Evolutionary conservation across 1,284 basidiomycete species (phyloP), one percentile per base, ranked within the genome.

Genomic region (Trichosporon inkin): DNA sequence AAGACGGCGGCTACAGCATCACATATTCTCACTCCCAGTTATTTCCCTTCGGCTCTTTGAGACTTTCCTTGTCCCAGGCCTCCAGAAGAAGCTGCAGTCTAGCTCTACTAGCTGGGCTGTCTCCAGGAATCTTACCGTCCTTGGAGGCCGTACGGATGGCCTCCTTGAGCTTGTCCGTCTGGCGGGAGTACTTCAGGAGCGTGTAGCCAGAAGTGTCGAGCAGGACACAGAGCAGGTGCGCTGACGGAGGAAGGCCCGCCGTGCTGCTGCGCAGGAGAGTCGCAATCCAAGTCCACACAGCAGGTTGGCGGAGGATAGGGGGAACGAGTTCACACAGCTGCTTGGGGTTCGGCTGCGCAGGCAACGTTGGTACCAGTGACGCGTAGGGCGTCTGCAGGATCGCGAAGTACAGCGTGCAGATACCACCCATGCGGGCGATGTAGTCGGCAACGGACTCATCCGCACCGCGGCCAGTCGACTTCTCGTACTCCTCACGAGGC

Each of bases 331-430:
- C 55, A 13, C 67, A 60, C 20, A 68, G 77, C 66, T 84, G 84
- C 22, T 70, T 64, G 2, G 74, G 76, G 17, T 68, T 65, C 2
- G 71, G 73, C 6, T 56, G 47, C 8, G 65, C 55, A n/a, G 71
- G 58, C 14, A 74, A 16, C 34, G 72, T 64, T 40, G 71, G 67
- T 55, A 78, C 44, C 55, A 80, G 3, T n/a, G 72, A 60, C 7
- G 62, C 60, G 54, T 77, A 57, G 35, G 78, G 75, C 10, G 79
- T 80, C 64, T 81, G 83, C 39, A 94, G 75, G 58, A 96, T 84
- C 8, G 87, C 83, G 74, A 92, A 91, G 80, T 96, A 99, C 20
- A 99, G 84, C 10, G 92, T 85, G 81, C 92, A 83, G 51, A 94
- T 84, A 6, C 92, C 92, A 28, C 85, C 80, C 66, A 96, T 83